Percentiles rank a stretch among this genome's conserved stretches.
phyloP scores from a whole-genome alignment of 306 rosid genomes.

The Malus asiatica region DNA sequence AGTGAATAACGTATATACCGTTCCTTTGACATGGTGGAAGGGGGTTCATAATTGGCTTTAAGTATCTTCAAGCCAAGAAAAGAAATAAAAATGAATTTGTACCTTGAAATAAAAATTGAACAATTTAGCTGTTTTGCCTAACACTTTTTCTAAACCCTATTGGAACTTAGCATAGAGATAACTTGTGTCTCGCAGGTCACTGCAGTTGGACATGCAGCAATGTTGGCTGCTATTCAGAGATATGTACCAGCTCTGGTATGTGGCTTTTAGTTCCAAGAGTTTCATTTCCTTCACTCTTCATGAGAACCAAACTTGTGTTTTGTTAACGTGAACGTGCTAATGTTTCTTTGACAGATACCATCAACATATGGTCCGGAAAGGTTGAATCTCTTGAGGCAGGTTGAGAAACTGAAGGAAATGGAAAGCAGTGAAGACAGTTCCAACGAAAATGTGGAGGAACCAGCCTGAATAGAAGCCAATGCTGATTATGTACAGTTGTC shows the following conservation, averaged over 20 bases:
- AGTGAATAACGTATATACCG: not conserved
- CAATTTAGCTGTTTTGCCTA: not conserved
- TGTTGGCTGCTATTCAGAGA: conserved; percentile 98
- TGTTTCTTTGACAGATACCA: conserved; percentile 64
- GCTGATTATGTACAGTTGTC: conserved; percentile 39
- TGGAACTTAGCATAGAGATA: conserved; percentile 8
- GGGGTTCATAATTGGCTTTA: not conserved
- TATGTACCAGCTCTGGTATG: conserved; percentile 87
- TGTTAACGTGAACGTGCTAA: not conserved
- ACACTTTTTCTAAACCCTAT: not conserved
- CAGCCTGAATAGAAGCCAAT: conserved; percentile 34
- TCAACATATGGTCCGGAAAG: conserved; percentile 92
- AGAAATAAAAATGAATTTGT: not conserved
- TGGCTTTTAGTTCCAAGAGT: conserved; percentile 2
- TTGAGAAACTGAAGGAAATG: conserved; percentile 87
- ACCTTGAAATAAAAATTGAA: not conserved
- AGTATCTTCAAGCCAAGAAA: not conserved
- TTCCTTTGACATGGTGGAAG: not conserved
- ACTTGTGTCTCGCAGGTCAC: conserved; percentile 61
- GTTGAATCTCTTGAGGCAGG: conserved; percentile 89
- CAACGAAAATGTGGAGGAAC: conserved; percentile 49
- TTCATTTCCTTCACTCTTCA: not conserved
- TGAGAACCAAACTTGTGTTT: not conserved
- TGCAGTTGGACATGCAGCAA: conserved; percentile 98
- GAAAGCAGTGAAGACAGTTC: conserved; percentile 37